Evolutionary conservation across 2,329 filamentous ascomycete species (phyloP).

Genomic region (Talaromyces verruculosus): DNA sequence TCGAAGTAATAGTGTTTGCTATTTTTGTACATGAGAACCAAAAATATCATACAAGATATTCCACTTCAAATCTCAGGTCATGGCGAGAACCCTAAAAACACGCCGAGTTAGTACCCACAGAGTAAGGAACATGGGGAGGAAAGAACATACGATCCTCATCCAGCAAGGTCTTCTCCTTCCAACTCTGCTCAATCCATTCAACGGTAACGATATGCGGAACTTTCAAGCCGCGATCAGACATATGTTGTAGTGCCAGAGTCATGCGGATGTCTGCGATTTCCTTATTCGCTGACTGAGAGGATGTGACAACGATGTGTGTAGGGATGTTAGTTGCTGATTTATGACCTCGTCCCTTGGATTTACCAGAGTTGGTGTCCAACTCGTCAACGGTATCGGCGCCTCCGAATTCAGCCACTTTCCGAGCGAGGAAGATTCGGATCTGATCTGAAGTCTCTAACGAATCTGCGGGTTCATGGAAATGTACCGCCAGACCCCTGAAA

Average conservation of each 20-base stretch:
- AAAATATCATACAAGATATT: neutral
- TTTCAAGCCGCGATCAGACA: slow-evolving; percentile 35
- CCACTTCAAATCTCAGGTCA: neutral
- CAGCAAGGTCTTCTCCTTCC: slow-evolving; percentile 72
- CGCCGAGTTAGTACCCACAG: neutral
- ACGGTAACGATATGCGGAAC: slow-evolving; percentile 69
- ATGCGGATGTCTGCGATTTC: slow-evolving; percentile 38
- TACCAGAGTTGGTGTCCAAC: slow-evolving; percentile 35
- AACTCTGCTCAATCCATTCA: slow-evolving; percentile 76
- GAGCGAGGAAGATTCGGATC: slow-evolving; percentile 41
- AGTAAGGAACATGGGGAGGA: neutral
- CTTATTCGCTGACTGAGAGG: slow-evolving; percentile 38
- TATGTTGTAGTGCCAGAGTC: slow-evolving; percentile 27
- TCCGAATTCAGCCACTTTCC: slow-evolving; percentile 66
- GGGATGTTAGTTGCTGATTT: slow-evolving; percentile 47
- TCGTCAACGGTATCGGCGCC: slow-evolving; percentile 60
- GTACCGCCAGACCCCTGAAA: slow-evolving; percentile 50
- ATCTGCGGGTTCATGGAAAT: slow-evolving; percentile 37
- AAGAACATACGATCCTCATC: slow-evolving; percentile 66
- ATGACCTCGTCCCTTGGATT: neutral
- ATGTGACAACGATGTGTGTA: slow-evolving; percentile 70
- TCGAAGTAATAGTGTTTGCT: neutral
- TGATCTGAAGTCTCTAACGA: slow-evolving; percentile 8
- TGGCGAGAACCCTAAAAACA: slow-evolving; percentile 10
- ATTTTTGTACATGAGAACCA: neutral